phyloP scores from a whole-genome alignment of 164 flowering plant genomes.

The Paratinospora sagittata region DNA sequence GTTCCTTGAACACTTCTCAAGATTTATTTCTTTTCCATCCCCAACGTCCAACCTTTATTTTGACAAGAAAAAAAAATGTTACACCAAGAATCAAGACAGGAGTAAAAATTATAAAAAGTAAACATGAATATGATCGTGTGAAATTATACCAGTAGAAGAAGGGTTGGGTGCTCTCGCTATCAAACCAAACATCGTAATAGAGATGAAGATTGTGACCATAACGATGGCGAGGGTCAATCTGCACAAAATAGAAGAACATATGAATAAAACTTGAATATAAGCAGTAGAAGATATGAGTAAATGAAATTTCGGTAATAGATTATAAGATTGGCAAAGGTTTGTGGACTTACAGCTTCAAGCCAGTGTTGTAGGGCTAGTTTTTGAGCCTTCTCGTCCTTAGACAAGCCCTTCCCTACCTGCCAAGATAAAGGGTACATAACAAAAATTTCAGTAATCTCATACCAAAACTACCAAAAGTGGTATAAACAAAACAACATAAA shows the following conservation, averaged over 20 bases:
- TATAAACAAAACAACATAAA: not conserved
- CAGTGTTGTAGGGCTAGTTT: slow-evolving; percentile 65
- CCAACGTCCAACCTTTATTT: slow-evolving; percentile 66
- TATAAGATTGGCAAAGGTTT: not conserved
- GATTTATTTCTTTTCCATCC: slow-evolving; percentile 60
- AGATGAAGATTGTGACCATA: slow-evolving; percentile 63
- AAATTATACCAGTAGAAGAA: slow-evolving; percentile 58
- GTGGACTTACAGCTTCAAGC: slow-evolving; percentile 56
- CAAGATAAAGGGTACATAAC: not conserved
- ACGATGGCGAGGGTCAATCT: slow-evolving; percentile 75
- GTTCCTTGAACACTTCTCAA: slow-evolving; percentile 42
- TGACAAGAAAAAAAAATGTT: not conserved
- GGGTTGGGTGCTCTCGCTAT: slow-evolving; percentile 49
- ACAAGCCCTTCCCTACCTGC: slow-evolving; percentile 74
- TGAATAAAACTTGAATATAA: not conserved
- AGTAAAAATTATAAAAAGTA: not conserved
- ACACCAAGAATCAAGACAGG: not conserved
- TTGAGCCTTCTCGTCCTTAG: slow-evolving; percentile 72
- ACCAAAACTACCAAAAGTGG: not conserved
- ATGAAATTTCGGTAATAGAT: not conserved
- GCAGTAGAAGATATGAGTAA: not conserved
- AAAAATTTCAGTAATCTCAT: slow-evolving; percentile 7
- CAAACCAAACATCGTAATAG: slow-evolving; percentile 52
- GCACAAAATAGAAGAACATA: not conserved
- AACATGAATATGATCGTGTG: not conserved